Evolutionary conservation across 2,329 filamentous ascomycete species (phyloP), one percentile per base, ranked within the genome.

Genomic region (Ustilaginoidea virens): DNA sequence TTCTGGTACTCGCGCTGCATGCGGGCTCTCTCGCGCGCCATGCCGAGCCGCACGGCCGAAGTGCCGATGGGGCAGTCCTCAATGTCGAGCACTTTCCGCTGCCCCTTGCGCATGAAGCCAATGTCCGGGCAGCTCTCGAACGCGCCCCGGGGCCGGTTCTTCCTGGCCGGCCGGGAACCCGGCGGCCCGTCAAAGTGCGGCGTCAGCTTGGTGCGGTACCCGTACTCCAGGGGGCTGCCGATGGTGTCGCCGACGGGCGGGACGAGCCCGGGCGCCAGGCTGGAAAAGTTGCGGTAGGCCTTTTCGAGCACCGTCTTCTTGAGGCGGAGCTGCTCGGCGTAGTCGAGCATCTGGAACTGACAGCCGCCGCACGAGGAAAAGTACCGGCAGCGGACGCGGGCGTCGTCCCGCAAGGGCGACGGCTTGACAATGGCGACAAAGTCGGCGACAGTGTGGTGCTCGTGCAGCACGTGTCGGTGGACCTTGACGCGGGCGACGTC

Each of bases 41-140:
- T 74, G 16, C 87, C 90, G 39, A 69, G 63, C 16, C 82, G 69
- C 11, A 98, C 78, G 21, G 80, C 80, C 17, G 81, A 74, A 2
- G 90, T 98, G 28, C 81, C 90, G 36, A 98, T 92, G 5, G 90
- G 90, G 42, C 90, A 98, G 49, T 96, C 86, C 51, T 98, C 90
- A 38, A 98, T 96, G 47, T 98, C 90, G 37, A 98, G 61, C 3
- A 86, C 86, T 36, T 65, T 65, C 32, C 76, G 66, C 27, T 69
- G 70, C n/a, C 80, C 81, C 54, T 94, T 96, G 37, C 68, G 64
- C 66, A 83, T 90, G 57, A 92, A 98, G 7, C 90, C 90, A 41
- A 96, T 82, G 3, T 78, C 68, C 1, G 90, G 90, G 4, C 80
- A 65, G 32, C 66, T 61, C 10, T 65, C 55, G 41, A 80, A 79